Evolutionary conservation across 805 yeast genomes (phyloP).

Genomic region (Cyberlindnera lachancei): DNA sequence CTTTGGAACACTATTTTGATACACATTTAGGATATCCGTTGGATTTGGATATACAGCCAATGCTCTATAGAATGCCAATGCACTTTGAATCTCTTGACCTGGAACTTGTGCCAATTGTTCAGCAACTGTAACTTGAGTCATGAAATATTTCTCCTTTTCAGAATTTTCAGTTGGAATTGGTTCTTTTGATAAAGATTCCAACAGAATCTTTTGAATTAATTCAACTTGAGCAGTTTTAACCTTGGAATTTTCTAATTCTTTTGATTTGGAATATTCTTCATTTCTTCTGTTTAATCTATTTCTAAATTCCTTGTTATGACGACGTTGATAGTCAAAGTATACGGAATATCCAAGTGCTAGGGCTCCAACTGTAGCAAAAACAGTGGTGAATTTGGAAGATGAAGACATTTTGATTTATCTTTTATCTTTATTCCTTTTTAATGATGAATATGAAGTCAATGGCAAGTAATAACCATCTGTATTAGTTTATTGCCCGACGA

Average conservation of each 20-base stretch:
- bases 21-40: constrained; percentile 79
- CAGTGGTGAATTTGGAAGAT: constrained; percentile 25
- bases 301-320: constrained; percentile 78
- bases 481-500: too few species aligned
- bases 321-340: constrained; percentile 90
- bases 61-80: constrained; percentile 89
- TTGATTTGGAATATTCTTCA: constrained; percentile 51
- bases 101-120: constrained; percentile 68
- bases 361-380: constrained; percentile 31
- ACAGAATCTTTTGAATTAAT: constrained; percentile 53
- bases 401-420: neutral
- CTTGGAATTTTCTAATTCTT: constrained; percentile 46
- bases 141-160: constrained; percentile 72
- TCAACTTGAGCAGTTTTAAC: constrained; percentile 54
- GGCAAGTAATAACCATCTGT: too few species aligned
- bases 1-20: constrained; percentile 82
- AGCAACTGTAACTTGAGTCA: constrained; percentile 77
- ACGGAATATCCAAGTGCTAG: constrained; percentile 67
- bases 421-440: neutral
- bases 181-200: constrained; percentile 54
- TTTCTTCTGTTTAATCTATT: constrained; percentile 57
- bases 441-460: too few species aligned
- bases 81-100: constrained; percentile 72
- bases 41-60: constrained; percentile 92
- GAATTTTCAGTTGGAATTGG: constrained; percentile 69